Percentiles rank a stretch among this genome's conserved stretches.
These are phyloP conservation scores for Stentor coeruleus DNA, from an alignment of 73 alveolate genomes.

Conservation along the genomic window DNA sequence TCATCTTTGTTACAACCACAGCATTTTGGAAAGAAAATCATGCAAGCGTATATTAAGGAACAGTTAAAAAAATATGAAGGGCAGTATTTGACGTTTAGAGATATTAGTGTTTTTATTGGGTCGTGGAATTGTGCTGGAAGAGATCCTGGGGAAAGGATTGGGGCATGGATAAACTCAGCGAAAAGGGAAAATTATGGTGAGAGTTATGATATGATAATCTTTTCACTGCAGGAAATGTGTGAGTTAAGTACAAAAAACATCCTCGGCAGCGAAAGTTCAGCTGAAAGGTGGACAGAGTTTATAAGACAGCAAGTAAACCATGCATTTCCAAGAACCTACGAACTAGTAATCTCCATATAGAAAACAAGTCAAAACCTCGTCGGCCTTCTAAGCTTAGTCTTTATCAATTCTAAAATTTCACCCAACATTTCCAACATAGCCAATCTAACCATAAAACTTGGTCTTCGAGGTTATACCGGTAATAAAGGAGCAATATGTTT, in stretches of 20 bases:
- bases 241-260: background rate
- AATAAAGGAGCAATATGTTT: background rate
- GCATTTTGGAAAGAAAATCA: background rate
- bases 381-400: background rate
- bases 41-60: background rate
- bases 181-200: background rate
- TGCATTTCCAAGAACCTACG: background rate
- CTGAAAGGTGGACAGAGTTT: background rate
- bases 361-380: background rate
- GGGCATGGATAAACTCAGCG: no score
- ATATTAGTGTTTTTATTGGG: background rate
- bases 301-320: background rate
- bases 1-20: background rate
- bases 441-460: background rate
- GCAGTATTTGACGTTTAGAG: background rate
- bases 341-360: no score
- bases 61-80: background rate
- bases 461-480: background rate
- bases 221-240: conserved; percentile 7
- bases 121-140: background rate
- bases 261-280: background rate
- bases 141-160: background rate
- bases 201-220: background rate
- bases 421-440: background rate
- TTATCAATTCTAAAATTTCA: background rate